phyloP scores from a whole-genome alignment of 2,329 filamentous ascomycete species.

The Thelonectria olida region DNA sequence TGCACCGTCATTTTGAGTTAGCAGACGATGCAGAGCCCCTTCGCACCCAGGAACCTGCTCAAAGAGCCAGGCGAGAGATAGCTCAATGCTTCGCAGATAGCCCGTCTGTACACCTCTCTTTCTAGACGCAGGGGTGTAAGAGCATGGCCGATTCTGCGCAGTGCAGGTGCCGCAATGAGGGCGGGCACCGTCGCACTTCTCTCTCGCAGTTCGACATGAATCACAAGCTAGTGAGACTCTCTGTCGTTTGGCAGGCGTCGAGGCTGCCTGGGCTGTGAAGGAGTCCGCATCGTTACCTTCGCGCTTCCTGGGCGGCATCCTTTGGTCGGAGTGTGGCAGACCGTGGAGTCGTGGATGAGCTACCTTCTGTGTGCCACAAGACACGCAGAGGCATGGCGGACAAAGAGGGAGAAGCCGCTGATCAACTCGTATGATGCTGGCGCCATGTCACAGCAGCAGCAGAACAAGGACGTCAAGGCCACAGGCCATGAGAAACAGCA shows the following conservation, averaged over 20 bases:
- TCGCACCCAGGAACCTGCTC: constrained; percentile 69
- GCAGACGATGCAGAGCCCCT: constrained; percentile 62
- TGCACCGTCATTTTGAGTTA: constrained; percentile 56
- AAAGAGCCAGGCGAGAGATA: constrained; percentile 73
- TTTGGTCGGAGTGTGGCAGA: constrained; percentile 26
- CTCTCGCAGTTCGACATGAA: constrained; percentile 71
- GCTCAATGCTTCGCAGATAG: constrained; percentile 78
- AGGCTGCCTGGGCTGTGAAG: constrained; percentile 32
- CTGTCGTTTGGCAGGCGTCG: constrained; percentile 61
- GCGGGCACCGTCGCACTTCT: constrained; percentile 77
- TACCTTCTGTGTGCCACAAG: constrained; percentile 32
- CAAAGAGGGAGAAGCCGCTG: constrained; percentile 14
- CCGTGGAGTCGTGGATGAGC: constrained; percentile 17
- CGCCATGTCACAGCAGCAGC: constrained; percentile 34
- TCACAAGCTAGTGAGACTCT: constrained; percentile 76
- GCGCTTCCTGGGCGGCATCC: constrained; percentile 53
- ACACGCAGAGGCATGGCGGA: constrained; percentile 37
- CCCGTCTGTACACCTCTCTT: constrained; percentile 84
- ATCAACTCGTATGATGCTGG: constrained; percentile 28
- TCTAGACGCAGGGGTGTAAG: constrained; percentile 77
- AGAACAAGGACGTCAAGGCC: constrained; percentile 6
- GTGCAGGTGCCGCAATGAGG: constrained; percentile 75
- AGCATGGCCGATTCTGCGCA: constrained; percentile 70
- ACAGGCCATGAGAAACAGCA: constrained; percentile 29
- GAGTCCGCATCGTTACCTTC: constrained; percentile 39